Base-by-base conservation (phyloP, 2,329 filamentous ascomycete species). In the Pyricularia sp. region DNA sequence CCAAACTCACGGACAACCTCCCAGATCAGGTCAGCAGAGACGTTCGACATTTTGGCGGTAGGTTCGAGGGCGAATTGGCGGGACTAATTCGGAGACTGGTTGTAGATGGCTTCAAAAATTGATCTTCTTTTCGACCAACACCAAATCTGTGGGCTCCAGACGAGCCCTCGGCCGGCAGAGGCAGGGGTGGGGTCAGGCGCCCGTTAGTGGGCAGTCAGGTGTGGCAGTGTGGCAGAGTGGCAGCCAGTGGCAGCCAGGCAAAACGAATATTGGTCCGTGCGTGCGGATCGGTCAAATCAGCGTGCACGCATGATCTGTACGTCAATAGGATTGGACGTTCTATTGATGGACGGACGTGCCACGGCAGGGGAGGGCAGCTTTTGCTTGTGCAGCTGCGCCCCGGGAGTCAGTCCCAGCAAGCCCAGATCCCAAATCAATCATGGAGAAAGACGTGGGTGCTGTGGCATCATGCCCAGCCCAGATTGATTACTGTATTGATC, bases 1-100 rank as follows among this genome's bases (percentile, higher is more conserved):
- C 17, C 61, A 71, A 73, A 93, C 93, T 83, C 90, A 97, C 94
- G 92, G 87, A 90, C 90, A 82, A 96, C 85, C 88, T 94, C 91
- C 94, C 94, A 98, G 86, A 97, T 85, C 77, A 97, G 87, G 84
- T 97, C 94, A 79, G 90, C 83, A 81, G 93, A 96, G 79, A 97
- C 86, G 86, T 93, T 92, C 77, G 89, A 79, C 84, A 88, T 87
- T 82, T 81, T 88, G 85, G 77, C 78, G 76, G 75, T 73, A 74
- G 66, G 11, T 30, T 50, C n/a, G 50, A 76, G 76, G 75, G 73
- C 69, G 31, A 61, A 42, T 20, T 66, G 36, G 26, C 26, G 68
- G 11, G 63, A 65, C 63, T 4, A 36, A 42, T 33, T 68, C 23
- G 23, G 20, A 3, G 31, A 12, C 42, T 64, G 23, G 23, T 64